phyloP scores from a whole-genome alignment of 2,329 filamentous ascomycete species.

The Diplodia intermedia region DNA sequence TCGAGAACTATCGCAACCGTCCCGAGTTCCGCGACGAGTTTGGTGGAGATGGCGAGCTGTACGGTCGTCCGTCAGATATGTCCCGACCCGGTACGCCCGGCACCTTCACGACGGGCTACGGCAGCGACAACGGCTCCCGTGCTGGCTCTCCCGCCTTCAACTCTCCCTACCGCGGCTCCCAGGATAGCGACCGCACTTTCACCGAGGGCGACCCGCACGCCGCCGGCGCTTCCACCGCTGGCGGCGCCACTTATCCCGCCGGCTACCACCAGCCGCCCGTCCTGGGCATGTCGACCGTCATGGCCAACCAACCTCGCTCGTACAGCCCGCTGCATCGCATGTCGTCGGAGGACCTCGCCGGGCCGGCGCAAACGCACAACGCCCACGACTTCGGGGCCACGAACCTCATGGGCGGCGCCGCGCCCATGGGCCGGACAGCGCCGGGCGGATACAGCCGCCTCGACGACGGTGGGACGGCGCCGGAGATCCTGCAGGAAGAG shows the following conservation, averaged over 20 bases:
- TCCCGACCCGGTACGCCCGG: conserved; percentile 68
- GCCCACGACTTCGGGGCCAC: conserved; percentile 6
- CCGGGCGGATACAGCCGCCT: conserved; percentile 11
- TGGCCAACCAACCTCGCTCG: conserved; percentile 45
- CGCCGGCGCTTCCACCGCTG: conserved; percentile 49
- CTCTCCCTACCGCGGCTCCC: conserved; percentile 34
- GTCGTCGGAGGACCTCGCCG: conserved; percentile 18
- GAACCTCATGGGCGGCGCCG: conserved; percentile 28
- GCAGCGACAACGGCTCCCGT: conserved; percentile 37
- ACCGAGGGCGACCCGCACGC: conserved; percentile 19
- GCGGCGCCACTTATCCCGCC: conserved; percentile 52
- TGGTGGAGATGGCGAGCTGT: conserved; percentile 70
- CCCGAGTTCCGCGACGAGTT: conserved; percentile 87
- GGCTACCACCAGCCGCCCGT: conserved; percentile 55
- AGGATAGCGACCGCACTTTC: conserved; percentile 40
- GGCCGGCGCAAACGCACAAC: neutral
- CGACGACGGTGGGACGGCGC: neutral
- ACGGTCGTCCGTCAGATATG: conserved; percentile 53
- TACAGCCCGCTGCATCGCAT: conserved; percentile 45
- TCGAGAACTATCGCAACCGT: conserved; percentile 88
- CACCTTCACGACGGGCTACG: conserved; percentile 39
- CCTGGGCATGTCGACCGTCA: neutral
- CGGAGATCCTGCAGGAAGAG: conserved; percentile 12
- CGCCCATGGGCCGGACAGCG: conserved; percentile 24
- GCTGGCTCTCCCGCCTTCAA: conserved; percentile 12